Evolutionary conservation across 164 flowering plant genomes (phyloP), one percentile per base, ranked within the genome.

Genomic region (Saururus chinensis): DNA sequence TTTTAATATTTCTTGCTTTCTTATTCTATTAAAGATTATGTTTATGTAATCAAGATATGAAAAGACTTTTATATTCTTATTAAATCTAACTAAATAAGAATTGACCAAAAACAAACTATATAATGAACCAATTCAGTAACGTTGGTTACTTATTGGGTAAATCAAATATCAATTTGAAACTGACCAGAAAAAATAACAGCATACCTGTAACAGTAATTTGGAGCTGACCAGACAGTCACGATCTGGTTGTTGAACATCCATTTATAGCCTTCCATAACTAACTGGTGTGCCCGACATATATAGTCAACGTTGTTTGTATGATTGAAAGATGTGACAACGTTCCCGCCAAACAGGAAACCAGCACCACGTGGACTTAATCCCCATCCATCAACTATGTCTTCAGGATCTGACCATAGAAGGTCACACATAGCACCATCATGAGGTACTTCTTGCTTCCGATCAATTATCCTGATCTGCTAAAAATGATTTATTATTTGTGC

Each of bases 351-450:
- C 11, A 95, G 78, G 74, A 75, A 95, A 58, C 99, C 99, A 60
- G 99, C 99, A 73, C 97, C 99, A 60, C 99, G 95, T 21, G 99
- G 99, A 70, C 99, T 95, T 76, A 95, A 71, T 53, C 99, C 97
- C 99, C 99, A 95, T 53, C 96, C 99, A 63, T 95, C 99, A 22
- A 95, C 97, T 51, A 80, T 82, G 72, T 91, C 99, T 74, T 95
- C 99, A 16, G 99, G 99, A 67, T 95, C 99, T 51, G 99, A 95
- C 97, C 99, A 95, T 40, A 95, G 77, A 49, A 95, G 93, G 76
- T 95, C 99, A 80, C 99, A 95, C 97, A 95, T 91, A 67, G 86
- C 93, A 64, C 99, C 99, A 71, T 95, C 99, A 72, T 95, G 99
- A 51, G 99, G 99, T 53, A 95, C 97, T 75, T 95, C 99, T 77